Conservation (phyloP, 768 basidiomycete genomes). For the Termitomyces sp. region DNA sequence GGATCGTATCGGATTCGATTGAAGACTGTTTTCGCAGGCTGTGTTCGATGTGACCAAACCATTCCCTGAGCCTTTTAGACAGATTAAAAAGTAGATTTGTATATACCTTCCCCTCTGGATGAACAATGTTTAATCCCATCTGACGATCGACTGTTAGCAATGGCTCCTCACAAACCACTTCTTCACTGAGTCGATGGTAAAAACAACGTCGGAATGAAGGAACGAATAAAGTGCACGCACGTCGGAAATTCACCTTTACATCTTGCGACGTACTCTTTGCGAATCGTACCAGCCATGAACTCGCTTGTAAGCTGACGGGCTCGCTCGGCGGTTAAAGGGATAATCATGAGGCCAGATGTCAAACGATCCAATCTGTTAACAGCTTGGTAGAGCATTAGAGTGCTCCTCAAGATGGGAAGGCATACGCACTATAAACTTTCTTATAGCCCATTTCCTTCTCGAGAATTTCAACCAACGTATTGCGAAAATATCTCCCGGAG, state of each 20-base stretch:
- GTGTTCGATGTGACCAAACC: constrained; percentile 2
- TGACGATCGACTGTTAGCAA: constrained; percentile 91
- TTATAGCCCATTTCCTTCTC: constrained; percentile 77
- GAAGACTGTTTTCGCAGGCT: constrained; percentile 91
- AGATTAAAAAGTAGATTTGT: neutral
- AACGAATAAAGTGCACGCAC: constrained; percentile 39
- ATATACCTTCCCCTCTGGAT: constrained; percentile 87
- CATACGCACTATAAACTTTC: constrained; percentile 74
- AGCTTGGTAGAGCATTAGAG: constrained; percentile 43
- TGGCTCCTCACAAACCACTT: constrained; percentile 81
- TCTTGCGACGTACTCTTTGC: constrained; percentile 91
- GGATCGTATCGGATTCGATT: constrained; percentile 76
- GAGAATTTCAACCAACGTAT: constrained; percentile 85
- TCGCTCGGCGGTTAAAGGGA: constrained; percentile 67
- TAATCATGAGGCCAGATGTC: constrained; percentile 93
- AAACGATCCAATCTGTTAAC: constrained; percentile 92
- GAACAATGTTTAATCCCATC: constrained; percentile 95
- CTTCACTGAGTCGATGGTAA: constrained; percentile 43
- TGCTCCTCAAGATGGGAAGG: neutral
- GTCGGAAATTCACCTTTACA: constrained; percentile 81
- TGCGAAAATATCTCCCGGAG: constrained; percentile 83
- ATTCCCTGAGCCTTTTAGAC: neutral
- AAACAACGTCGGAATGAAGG: neutral
- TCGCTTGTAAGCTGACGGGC: constrained; percentile 73
- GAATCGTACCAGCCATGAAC: constrained; percentile 76